A percentile compares a stretch with the other conserved stretches of the same genome.
Evolutionary conservation across 441 rosid genomes (phyloP).

Genomic region (Kokia cookei): DNA sequence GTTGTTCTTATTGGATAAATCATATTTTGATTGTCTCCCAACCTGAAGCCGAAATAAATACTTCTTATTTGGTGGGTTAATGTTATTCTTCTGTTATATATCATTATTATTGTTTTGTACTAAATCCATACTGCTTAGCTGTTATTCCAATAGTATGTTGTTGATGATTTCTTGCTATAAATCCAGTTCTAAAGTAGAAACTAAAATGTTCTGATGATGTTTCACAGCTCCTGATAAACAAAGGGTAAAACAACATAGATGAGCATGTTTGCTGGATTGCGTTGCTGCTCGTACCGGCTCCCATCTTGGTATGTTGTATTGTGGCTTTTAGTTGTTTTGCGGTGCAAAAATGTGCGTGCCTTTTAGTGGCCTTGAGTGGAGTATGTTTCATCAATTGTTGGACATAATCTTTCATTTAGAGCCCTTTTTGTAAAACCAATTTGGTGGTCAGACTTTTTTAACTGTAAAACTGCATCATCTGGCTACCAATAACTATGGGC

Average conservation of each 20-base stretch:
- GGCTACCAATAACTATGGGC: neutral
- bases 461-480: neutral
- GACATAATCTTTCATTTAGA: neutral
- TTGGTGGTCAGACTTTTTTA: neutral
- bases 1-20: neutral
- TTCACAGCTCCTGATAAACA: conserved; percentile 11
- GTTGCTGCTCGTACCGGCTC: neutral
- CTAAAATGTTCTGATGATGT: neutral
- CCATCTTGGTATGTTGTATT: neutral
- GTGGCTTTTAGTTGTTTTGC: neutral
- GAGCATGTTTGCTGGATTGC: neutral
- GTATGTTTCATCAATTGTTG: neutral
- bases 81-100: neutral
- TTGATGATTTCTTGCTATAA: neutral
- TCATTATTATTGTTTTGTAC: neutral
- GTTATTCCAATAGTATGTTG: neutral
- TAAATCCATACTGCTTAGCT: neutral
- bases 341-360: neutral
- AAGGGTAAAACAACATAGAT: neutral
- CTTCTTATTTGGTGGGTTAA: neutral
- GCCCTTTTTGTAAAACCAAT: neutral
- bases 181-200: neutral
- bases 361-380: neutral
- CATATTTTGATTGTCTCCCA: too few species aligned
- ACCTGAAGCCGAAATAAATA: neutral